Base-by-base conservation (phyloP, 176 grass and related monocot species). In the Bolboschoenus planiculmis region DNA sequence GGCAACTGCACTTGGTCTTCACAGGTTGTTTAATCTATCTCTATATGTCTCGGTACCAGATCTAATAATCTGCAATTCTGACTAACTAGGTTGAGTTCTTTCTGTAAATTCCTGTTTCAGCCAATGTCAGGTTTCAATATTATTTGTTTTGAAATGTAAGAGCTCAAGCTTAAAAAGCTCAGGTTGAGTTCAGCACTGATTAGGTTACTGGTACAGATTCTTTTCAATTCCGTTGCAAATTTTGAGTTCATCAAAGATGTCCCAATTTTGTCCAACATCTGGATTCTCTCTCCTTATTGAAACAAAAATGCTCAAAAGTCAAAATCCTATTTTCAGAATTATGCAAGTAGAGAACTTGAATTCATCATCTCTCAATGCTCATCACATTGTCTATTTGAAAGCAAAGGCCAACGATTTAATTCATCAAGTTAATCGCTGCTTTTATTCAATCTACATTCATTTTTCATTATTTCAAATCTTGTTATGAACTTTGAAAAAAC, bases 1-100 rank as follows among this genome's bases (percentile, higher is more conserved):
- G n/a, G 89, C 94, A 13, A 34, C 51, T 9, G 88, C 94, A 1
- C 81, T 97, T 20, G 91, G 94, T 11, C 86, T 97, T 20, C 84
- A 93, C 27, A 87, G 88, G 90, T 91, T 11, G 88, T 86, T 39
- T 62, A 46, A 54, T 16, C n/a, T 73, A 47, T 46, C 23, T 73
- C 40, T 73, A 10, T 53, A 48, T 70, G 8, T 75, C 43, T 50
- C 43, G 4, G 21, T 37, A 67, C 16, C 43, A 75, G 71, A 27
- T 46, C 23, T 26, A 26, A n/a, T n/a, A n/a, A 14, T 46, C 21
- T 73, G 60, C 21, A 73, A 73, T 73, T 16, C n/a, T 27, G 40
- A 23, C 21, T 73, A 13, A 0, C 6, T 39, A 46, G 39, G 39
- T 71, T 37, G 21, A 72, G 39, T 44, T n/a, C 3, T 71, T 15